phyloP scores from a whole-genome alignment of 306 rosid species.

The Hylodesmum podocarpum region DNA sequence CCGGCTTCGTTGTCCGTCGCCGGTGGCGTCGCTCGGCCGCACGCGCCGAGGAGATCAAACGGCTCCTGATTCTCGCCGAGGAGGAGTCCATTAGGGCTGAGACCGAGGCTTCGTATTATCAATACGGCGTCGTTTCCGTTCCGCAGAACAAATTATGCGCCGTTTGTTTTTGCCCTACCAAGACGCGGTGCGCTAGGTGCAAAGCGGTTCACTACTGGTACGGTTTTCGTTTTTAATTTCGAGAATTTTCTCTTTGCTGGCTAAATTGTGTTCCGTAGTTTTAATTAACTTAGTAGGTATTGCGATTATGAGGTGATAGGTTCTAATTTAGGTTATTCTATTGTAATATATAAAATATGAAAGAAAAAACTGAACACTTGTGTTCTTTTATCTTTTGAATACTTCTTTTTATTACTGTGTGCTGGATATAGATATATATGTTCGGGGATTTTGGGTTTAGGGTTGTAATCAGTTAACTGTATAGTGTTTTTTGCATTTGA shows the following conservation, averaged over 20 bases:
- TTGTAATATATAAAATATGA: neutral
- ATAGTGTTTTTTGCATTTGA: neutral
- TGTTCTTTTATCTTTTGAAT: neutral
- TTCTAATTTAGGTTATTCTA: neutral
- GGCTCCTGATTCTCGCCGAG: constrained; percentile 63
- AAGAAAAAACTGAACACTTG: neutral
- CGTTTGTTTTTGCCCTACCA: constrained; percentile 71
- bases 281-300: too few species aligned
- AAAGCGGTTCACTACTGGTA: constrained; percentile 87
- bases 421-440: neutral
- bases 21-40: constrained; percentile 60
- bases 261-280: neutral
- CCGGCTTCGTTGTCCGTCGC: constrained; percentile 40
- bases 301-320: neutral
- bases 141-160: constrained; percentile 48
- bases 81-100: constrained; percentile 79
- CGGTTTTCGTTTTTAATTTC: neutral
- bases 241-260: neutral
- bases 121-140: constrained; percentile 16
- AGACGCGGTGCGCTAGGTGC: constrained; percentile 73
- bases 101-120: constrained; percentile 50
- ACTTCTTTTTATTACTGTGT: neutral
- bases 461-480: neutral
- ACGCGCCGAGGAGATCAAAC: constrained; percentile 69
- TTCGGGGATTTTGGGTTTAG: neutral